A percentile compares a stretch with the other conserved stretches of the same genome.
Conservation (phyloP, 2,329 filamentous ascomycete species). For the Colletotrichum ledebouriae region DNA sequence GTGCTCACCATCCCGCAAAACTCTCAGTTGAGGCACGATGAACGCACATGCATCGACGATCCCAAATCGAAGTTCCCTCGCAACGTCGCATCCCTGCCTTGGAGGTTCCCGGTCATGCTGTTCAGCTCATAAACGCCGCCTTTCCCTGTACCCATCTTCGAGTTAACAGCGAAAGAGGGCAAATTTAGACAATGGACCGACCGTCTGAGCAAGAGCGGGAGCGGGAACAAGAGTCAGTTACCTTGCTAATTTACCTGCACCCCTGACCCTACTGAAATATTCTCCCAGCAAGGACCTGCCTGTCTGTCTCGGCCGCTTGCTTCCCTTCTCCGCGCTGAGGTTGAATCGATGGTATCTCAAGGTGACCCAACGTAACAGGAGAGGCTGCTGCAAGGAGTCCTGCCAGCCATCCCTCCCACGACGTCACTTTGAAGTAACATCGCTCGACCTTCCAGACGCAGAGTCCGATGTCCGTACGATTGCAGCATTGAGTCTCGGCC, state of each 20-base stretch:
- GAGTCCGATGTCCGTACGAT: constrained; percentile 11
- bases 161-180: constrained; percentile 6
- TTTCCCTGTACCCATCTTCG: background rate
- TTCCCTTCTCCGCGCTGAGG: background rate
- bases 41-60: constrained; percentile 11
- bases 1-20: constrained; percentile 10
- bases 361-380: too few species aligned
- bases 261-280: background rate
- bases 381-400: too few species aligned
- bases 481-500: constrained; percentile 16
- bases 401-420: too few species aligned
- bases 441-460: background rate
- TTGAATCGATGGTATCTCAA: too few species aligned
- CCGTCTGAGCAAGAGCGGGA: constrained; percentile 7
- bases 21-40: constrained; percentile 23
- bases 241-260: constrained; percentile 10
- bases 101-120: background rate
- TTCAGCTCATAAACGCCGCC: background rate
- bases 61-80: constrained; percentile 23
- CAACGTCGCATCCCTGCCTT: constrained; percentile 20
- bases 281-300: background rate
- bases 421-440: too few species aligned
- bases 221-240: constrained; percentile 25
- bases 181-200: background rate
- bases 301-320: background rate